Evolutionary conservation across 176 grass and related monocot genomes (phyloP).

Genomic region (Lolium perenne): DNA sequence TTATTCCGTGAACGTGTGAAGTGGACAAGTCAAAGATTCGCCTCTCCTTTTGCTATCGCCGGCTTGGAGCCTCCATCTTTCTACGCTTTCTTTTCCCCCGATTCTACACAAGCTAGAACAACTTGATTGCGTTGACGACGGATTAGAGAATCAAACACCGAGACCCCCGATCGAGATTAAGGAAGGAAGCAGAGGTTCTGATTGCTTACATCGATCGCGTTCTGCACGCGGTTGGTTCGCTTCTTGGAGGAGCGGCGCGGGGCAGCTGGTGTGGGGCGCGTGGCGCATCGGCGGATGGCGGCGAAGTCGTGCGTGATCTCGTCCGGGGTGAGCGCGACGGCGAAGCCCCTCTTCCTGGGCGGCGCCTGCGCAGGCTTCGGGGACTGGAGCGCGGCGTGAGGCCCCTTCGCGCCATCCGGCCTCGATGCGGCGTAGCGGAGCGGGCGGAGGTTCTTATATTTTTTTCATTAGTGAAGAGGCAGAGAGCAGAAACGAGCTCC

Average conservation of each 20-base stretch:
- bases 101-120: no score
- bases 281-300: slow-evolving; percentile 47
- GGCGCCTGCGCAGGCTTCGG: no score
- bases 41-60: no score
- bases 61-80: no score
- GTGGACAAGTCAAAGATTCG: no score
- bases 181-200: neutral
- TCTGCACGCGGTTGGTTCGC: slow-evolving; percentile 32
- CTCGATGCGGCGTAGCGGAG: slow-evolving; percentile 7
- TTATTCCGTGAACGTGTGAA: no score
- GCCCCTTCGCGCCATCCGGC: no score
- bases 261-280: neutral
- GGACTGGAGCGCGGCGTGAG: no score
- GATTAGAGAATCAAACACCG: slow-evolving; percentile 24
- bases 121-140: no score
- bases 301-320: slow-evolving; percentile 56
- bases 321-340: slow-evolving; percentile 44
- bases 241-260: slow-evolving; percentile 50
- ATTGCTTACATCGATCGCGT: slow-evolving; percentile 48
- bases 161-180: neutral
- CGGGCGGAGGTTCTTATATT: slow-evolving; percentile 35
- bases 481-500: no score
- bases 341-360: slow-evolving; percentile 47
- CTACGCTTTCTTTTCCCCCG: no score
- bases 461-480: no score